A percentile compares a stretch with the other conserved stretches of the same genome.
These are phyloP conservation scores for Peribolospora baueri DNA, from an alignment of 768 basidiomycete genomes.

Conservation along the genomic window DNA sequence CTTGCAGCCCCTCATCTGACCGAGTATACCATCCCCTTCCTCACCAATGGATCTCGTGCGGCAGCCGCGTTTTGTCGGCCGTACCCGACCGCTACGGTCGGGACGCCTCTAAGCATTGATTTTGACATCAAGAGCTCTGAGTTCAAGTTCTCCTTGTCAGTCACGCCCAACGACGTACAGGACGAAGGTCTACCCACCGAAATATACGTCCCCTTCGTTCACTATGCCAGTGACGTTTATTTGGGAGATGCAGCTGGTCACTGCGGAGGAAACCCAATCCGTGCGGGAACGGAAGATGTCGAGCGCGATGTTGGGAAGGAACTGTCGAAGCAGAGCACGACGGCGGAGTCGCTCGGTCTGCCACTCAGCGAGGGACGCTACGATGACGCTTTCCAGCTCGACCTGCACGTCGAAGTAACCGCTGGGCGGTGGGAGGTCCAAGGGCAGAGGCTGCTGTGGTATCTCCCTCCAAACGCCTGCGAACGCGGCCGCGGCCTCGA, in stretches of 20 bases:
- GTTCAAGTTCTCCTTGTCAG: conserved; percentile 45
- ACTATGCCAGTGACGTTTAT: conserved; percentile 34
- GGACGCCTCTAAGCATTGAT: conserved; percentile 35
- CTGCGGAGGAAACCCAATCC: too few relatives aligned
- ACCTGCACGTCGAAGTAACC: conserved; percentile 21
- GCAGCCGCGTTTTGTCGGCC: conserved; percentile 64
- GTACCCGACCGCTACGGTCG: conserved; percentile 52
- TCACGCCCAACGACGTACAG: conserved; percentile 33
- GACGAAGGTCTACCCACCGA: conserved; percentile 42
- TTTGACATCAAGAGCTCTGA: conserved; percentile 50
- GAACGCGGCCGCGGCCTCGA: too few relatives aligned
- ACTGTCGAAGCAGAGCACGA: background rate
- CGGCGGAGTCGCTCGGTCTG: background rate
- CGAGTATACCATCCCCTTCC: conserved; percentile 17
- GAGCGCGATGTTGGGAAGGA: background rate
- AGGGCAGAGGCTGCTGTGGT: conserved; percentile 11
- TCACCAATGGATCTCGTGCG: conserved; percentile 68
- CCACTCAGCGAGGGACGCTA: background rate
- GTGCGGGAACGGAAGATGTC: too few relatives aligned
- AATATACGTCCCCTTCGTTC: conserved; percentile 71
- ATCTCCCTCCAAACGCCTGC: background rate
- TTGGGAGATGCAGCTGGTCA: background rate
- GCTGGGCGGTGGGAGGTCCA: conserved; percentile 6
- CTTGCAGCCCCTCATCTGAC: background rate
- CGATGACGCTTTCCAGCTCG: conserved; percentile 16